These are phyloP conservation scores for Daldinia grandis DNA, from an alignment of 495 filamentous ascomycete species.

Conservation along the genomic window DNA sequence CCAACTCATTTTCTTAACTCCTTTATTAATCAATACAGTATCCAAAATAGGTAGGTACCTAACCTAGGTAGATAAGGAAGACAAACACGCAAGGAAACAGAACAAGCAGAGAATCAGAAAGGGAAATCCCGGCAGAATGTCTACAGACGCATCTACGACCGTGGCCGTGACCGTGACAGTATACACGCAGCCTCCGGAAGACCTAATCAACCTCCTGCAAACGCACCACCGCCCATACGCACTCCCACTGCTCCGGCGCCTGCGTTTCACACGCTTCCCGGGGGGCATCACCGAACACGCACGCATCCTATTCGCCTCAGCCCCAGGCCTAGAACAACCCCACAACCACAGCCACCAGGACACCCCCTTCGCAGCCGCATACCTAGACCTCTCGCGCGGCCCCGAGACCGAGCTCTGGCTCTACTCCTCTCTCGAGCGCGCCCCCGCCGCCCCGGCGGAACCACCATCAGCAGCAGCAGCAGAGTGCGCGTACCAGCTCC, in stretches of 20 bases:
- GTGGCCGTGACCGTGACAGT: constrained; percentile 22
- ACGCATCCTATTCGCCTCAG: constrained; percentile 49
- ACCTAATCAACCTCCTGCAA: constrained; percentile 54
- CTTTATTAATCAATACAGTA: neutral
- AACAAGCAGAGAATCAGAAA: neutral
- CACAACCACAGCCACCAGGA: constrained; percentile 5
- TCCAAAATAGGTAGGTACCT: neutral
- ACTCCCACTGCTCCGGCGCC: constrained; percentile 63
- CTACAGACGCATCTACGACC: constrained; percentile 34
- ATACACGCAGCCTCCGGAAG: constrained; percentile 47
- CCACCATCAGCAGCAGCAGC: too few relatives aligned
- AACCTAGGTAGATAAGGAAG: too few relatives aligned
- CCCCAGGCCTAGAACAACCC: neutral
- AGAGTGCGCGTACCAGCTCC: constrained; percentile 12
- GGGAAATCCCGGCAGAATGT: constrained; percentile 20
- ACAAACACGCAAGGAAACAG: neutral
- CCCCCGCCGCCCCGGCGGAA: too few relatives aligned
- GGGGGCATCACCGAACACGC: constrained; percentile 46
- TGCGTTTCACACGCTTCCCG: constrained; percentile 61
- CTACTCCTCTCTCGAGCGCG: constrained; percentile 62
- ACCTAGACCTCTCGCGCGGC: constrained; percentile 63
- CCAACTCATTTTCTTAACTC: neutral
- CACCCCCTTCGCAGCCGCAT: constrained; percentile 58
- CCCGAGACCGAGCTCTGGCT: constrained; percentile 70
- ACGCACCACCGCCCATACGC: constrained; percentile 62